Base-by-base conservation (phyloP, 1,139 yeast genomes). In the Geotrichum aggregatum region DNA sequence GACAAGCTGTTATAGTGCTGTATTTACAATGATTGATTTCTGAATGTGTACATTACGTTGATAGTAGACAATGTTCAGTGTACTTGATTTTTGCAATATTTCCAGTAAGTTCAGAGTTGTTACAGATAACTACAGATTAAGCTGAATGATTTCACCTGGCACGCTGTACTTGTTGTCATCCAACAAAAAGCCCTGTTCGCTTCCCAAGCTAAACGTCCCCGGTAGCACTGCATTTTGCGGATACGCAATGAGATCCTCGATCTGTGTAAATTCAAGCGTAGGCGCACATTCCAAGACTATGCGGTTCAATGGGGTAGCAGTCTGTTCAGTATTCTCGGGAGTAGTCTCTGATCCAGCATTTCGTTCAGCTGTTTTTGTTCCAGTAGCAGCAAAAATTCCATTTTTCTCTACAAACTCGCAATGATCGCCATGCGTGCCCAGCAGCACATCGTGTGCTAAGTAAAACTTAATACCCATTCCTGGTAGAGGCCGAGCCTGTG, bases 391-490 rank as follows among this genome's bases (percentile, higher is more conserved):
- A 16, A 31, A 10, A 26, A 49, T 30, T 22, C 43, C 35, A 26
- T 50, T 52, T 5, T 38, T n/a, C 16, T 16, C 35, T 11, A 55
- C 18, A 8, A 34, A 33, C 11, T 19, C 24, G n/a, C 38, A 34
- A 30, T 35, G 44, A 21, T 22, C 47, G 35, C 45, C 35, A 3
- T 14, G 30, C 19, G n/a, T 33, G 38, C 22, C 16, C 2, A 16
- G 13, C 18, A 43, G n/a, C n/a, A 43, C 47, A 14, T 50, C 47
- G 14, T 46, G 21, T 2, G 52, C 43, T 26, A 82, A 35, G 73
- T 71, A 56, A 59, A 81, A 79, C 53, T 75, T 72, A 44, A 81
- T 66, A 40, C 64, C 61, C 62, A 77, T 79, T 13, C 83, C 83
- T 18, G 63, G 65, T 2, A 56, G 52, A 3, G 77, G 65, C 43